Conservation (phyloP, 805 yeast species). For the Starmerella bombicola region DNA sequence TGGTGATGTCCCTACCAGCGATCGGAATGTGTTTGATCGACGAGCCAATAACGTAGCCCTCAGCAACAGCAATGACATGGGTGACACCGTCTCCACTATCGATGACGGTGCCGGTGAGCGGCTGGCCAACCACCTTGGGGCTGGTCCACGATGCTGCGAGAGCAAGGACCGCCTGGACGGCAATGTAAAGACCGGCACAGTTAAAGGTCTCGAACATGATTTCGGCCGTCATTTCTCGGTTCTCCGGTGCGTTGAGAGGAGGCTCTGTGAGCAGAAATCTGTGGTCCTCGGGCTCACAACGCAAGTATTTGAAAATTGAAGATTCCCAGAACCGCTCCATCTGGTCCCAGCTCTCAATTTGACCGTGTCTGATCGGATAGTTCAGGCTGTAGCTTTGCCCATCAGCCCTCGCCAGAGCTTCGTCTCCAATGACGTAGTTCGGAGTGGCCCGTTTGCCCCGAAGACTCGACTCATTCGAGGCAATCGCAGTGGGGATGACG, state of each 20-base stretch:
- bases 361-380: slow-evolving; percentile 95
- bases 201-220: slow-evolving; percentile 97
- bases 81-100: slow-evolving; percentile 99
- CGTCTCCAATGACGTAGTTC: slow-evolving; percentile 92
- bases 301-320: slow-evolving; percentile 85
- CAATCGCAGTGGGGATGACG: slow-evolving; percentile 93
- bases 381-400: slow-evolving; percentile 78
- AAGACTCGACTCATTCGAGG: slow-evolving; percentile 39
- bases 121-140: slow-evolving; percentile 84
- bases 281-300: slow-evolving; percentile 99
- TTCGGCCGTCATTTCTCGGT: slow-evolving; percentile 96
- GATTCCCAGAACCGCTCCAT: slow-evolving; percentile 99
- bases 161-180: slow-evolving; percentile 97
- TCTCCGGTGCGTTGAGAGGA: slow-evolving; percentile 98
- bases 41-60: slow-evolving; percentile 95
- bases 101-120: slow-evolving; percentile 95
- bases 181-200: slow-evolving; percentile 96
- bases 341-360: slow-evolving; percentile 98
- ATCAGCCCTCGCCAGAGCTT: slow-evolving; percentile 81
- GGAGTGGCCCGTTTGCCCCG: slow-evolving; percentile 32
- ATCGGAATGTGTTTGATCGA: slow-evolving; percentile 95
- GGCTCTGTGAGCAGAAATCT: slow-evolving; percentile 93
- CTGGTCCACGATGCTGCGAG: slow-evolving; percentile 99
- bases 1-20: slow-evolving; percentile 96
- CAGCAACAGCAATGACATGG: slow-evolving; percentile 98